phyloP scores from a whole-genome alignment of 225 moss, liverwort and hornwort species.

The Ulota crispa region DNA sequence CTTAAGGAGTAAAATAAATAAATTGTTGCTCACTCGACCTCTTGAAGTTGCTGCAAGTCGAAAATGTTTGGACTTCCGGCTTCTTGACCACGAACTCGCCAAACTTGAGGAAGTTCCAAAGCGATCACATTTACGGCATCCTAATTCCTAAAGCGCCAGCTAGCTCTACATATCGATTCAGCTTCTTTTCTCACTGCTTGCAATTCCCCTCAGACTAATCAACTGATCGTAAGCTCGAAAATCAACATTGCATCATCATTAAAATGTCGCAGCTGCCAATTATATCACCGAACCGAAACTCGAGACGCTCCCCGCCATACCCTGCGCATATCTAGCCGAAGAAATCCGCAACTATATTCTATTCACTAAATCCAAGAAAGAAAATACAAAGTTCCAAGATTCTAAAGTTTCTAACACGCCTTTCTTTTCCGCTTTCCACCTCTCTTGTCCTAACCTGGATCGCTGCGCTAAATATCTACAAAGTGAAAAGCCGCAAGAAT shows the following conservation, averaged over 20 bases:
- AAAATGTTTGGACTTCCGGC: not conserved
- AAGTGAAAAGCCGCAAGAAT: not conserved
- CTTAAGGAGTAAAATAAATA: not conserved
- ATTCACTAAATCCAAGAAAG: not conserved
- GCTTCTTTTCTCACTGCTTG: not conserved
- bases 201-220: not conserved
- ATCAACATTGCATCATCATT: not conserved
- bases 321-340: not conserved
- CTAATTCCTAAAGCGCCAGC: not conserved
- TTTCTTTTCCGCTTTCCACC: not conserved
- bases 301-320: not conserved
- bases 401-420: not conserved
- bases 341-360: not conserved
- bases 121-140: not conserved
- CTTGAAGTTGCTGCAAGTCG: not conserved
- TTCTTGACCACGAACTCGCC: not conserved
- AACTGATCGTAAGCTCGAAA: not conserved
- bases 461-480: not conserved
- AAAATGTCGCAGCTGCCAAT: slow-evolving; percentile 1
- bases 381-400: not conserved
- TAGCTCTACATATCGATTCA: not conserved
- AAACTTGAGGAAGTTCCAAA: not conserved
- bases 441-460: not conserved
- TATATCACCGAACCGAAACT: not conserved
- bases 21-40: not conserved